Evolutionary conservation across 129 eudicot species (phyloP), one percentile per base, ranked within the genome.

Genomic region (Escallonia rubra): DNA sequence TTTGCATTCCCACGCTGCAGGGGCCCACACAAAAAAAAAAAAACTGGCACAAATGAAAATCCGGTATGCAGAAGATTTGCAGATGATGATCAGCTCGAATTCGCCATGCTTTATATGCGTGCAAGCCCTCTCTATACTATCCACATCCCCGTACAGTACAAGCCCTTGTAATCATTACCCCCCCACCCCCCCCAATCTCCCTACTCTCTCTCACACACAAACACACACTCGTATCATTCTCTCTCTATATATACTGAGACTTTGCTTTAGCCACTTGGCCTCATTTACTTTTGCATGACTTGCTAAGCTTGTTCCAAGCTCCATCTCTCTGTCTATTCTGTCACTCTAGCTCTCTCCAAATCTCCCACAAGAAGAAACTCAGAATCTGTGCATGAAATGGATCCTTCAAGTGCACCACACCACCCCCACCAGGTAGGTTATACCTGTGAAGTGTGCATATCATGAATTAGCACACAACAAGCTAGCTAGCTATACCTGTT

Each of bases 401-500:
- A 81, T 79, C 75, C 79, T 73, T 76, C 91, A 56, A 75, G 72
- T 63, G 80, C 80, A 71, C 87, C 79, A 4, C 84, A 83, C 52
- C 81, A 83, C 38, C 84, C 79, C 52, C 81, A 83, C 38, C 87
- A 78, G 91, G 91, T 85, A 81, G 42, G 8, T 5, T 59, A 3
- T 34, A 1, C 4, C 3, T 13, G 3, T 56, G 2, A 4, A 4
- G 34, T 41, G 10, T 42, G 49, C 43, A 39, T 56, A 3, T 8
- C 12, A 1, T 48, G 3, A 7, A 49, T 3, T 13, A 10, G 3
- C 4, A 49, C 11, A 8, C 53, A 6, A 15, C 16, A 39, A 59
- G 14, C 14, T 59, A 23, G 34, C 34, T 23, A 23, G n/a, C 1
- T 23, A 23, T 23, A 23, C 34, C 34, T 23, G 34, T 23, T 23